Conservation (phyloP, 139 green algal genomes). For the Asterochloris sp. region DNA sequence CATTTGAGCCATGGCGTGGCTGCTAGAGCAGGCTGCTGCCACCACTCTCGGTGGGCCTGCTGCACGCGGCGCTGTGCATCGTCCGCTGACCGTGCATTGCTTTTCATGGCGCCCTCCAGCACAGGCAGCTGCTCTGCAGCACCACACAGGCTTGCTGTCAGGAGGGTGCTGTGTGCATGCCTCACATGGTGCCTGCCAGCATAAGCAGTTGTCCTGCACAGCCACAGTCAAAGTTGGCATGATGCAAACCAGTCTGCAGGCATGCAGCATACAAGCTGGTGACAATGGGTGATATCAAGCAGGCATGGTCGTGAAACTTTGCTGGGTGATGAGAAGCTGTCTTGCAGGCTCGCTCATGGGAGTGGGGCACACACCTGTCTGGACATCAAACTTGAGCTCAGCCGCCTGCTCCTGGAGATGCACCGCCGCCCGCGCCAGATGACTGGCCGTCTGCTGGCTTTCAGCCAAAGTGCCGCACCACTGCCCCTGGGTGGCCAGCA, state of each 20-base stretch:
- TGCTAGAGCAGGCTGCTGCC: constrained; percentile 7
- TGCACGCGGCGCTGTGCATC: not conserved
- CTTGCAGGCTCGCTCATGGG: too few relatives aligned
- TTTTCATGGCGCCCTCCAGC: not conserved
- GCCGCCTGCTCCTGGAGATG: not conserved
- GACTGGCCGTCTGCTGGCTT: not conserved
- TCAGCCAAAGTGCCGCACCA: not conserved
- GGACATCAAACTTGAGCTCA: not conserved
- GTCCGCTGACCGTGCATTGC: not conserved
- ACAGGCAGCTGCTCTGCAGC: not conserved
- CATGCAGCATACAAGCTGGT: too few relatives aligned
- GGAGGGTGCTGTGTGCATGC: too few relatives aligned
- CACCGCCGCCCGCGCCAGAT: not conserved
- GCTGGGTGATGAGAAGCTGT: too few relatives aligned
- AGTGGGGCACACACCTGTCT: not conserved
- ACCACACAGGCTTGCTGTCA: not conserved
- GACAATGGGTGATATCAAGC: too few relatives aligned
- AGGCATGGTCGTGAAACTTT: too few relatives aligned
- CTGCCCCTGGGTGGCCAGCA: too few relatives aligned
- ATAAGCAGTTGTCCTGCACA: too few relatives aligned
- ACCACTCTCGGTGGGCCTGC: constrained; percentile 4
- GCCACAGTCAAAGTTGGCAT: too few relatives aligned
- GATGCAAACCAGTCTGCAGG: too few relatives aligned
- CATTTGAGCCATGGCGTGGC: not conserved
- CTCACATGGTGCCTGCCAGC: too few relatives aligned